Conservation (phyloP, 306 rosid species). For the Rosa rugosa region DNA sequence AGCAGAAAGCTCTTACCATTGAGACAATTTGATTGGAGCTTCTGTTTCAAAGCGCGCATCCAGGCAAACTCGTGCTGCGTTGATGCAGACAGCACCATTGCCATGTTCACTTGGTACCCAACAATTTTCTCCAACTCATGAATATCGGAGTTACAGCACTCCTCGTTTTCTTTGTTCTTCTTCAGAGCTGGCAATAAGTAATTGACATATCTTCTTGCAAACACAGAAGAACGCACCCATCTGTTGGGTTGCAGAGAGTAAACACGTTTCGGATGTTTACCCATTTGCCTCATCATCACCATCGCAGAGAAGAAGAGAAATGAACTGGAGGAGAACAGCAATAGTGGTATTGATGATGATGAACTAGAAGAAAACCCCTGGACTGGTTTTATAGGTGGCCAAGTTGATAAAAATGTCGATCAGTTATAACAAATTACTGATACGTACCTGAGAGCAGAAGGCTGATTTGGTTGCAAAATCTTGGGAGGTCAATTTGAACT, state of each 20-base stretch:
- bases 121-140: conserved; percentile 23
- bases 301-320: not conserved
- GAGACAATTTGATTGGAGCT: conserved; percentile 37
- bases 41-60: conserved; percentile 50
- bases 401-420: not conserved
- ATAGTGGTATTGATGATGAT: not conserved
- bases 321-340: not conserved
- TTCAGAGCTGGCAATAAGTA: conserved; percentile 52
- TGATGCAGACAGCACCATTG: conserved; percentile 59
- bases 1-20: conserved; percentile 7
- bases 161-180: conserved; percentile 36
- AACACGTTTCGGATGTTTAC: conserved; percentile 46
- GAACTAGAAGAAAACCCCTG: not conserved
- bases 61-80: conserved; percentile 46
- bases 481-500: conserved; percentile 41
- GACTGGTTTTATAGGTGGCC: not conserved
- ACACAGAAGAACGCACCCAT: conserved; percentile 29
- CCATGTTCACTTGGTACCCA: conserved; percentile 67
- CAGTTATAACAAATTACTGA: not conserved
- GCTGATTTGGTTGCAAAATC: conserved; percentile 26
- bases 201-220: conserved; percentile 50
- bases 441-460: not conserved
- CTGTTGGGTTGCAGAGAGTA: conserved; percentile 48
- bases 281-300: conserved; percentile 37
- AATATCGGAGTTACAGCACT: conserved; percentile 12